Evolutionary conservation across 163 green algal species (phyloP).

Genomic region (Chlamydomonas reinhardtii): DNA sequence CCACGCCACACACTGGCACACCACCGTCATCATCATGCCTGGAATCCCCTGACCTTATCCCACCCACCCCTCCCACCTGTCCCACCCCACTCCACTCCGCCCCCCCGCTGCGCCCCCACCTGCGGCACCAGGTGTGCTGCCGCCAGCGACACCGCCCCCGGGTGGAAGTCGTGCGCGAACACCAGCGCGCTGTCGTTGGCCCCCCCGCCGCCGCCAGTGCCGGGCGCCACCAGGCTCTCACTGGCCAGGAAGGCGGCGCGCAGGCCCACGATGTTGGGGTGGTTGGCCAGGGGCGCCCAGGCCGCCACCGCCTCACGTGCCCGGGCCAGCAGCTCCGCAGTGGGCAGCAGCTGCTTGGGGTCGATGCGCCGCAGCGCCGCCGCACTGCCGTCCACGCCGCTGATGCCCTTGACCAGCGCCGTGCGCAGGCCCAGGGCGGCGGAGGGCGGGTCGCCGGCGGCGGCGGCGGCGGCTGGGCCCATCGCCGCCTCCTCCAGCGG

Average conservation of each 20-base stretch:
- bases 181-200: slow-evolving; percentile 66
- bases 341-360: slow-evolving; percentile 80
- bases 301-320: slow-evolving; percentile 73
- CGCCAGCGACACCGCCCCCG: slow-evolving; percentile 75
- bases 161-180: slow-evolving; percentile 81
- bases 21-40: no score
- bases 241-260: slow-evolving; percentile 78
- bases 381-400: slow-evolving; percentile 73
- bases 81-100: not conserved
- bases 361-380: slow-evolving; percentile 86
- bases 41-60: no score
- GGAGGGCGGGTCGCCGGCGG: slow-evolving; percentile 54
- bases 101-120: not conserved
- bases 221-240: slow-evolving; percentile 71
- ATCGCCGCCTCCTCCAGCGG: slow-evolving; percentile 76
- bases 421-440: slow-evolving; percentile 78
- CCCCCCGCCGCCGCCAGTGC: slow-evolving; percentile 6
- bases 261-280: slow-evolving; percentile 80
- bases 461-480: slow-evolving; percentile 1
- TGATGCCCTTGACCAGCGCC: slow-evolving; percentile 83
- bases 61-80: no score
- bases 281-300: slow-evolving; percentile 75
- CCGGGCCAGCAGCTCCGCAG: slow-evolving; percentile 73
- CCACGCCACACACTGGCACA: no score
- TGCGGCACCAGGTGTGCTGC: slow-evolving; percentile 69